Conservation (phyloP, 2,329 filamentous ascomycete species). For the Coniochaeta ligniaria region DNA sequence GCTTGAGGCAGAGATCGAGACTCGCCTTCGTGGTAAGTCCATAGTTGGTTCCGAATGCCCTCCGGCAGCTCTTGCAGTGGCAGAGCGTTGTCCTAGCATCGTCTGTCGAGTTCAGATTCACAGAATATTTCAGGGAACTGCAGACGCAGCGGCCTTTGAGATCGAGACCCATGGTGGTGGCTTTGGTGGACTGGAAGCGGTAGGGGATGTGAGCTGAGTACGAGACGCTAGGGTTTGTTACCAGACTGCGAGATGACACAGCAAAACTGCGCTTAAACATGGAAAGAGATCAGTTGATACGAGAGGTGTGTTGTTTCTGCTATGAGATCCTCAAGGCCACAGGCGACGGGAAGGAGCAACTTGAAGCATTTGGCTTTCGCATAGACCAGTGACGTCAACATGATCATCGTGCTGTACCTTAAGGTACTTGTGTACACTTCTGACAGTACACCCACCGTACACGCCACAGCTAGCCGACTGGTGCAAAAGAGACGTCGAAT, state of each 20-base stretch:
- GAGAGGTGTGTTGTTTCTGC: too few species aligned
- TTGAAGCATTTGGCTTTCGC: neutral
- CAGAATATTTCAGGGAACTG: slow-evolving; percentile 15
- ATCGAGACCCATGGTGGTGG: slow-evolving; percentile 5
- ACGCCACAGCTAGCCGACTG: too few species aligned
- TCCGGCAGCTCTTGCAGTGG: slow-evolving; percentile 23
- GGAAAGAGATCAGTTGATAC: neutral
- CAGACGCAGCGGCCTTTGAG: slow-evolving; percentile 17
- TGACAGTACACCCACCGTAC: neutral
- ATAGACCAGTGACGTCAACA: neutral
- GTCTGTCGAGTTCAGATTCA: slow-evolving; percentile 17
- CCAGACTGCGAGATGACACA: neutral
- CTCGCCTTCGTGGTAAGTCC: slow-evolving; percentile 22
- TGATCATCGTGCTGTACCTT: neutral
- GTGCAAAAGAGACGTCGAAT: too few species aligned
- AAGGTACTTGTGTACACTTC: neutral
- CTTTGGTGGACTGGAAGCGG: neutral
- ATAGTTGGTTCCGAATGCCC: slow-evolving; percentile 25
- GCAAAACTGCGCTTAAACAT: neutral
- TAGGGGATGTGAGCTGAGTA: neutral
- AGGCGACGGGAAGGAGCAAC: neutral
- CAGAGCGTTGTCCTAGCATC: slow-evolving; percentile 23
- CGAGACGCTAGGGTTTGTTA: neutral
- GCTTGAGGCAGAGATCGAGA: neutral
- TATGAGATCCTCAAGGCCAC: neutral